Percentiles rank a stretch among this genome's conserved stretches.
Conservation (phyloP, 1,284 basidiomycete species). For the Malassezia psittaci region DNA sequence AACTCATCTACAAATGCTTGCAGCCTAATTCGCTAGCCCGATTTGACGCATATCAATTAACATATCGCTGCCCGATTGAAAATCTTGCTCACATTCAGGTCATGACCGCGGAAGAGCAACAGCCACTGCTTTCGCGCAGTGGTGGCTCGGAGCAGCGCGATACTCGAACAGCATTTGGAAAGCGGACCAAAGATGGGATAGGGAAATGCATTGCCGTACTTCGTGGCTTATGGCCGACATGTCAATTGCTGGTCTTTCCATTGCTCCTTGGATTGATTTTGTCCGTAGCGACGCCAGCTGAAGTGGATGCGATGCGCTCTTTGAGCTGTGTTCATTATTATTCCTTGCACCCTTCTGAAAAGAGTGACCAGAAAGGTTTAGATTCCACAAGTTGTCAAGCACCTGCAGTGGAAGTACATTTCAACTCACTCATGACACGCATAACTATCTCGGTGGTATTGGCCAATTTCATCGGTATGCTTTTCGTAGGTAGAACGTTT, state of each 20-base stretch:
- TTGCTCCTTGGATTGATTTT: constrained; percentile 7
- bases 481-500: constrained; percentile 10
- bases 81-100: not conserved
- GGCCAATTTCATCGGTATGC: constrained; percentile 17
- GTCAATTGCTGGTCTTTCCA: constrained; percentile 9
- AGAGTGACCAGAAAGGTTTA: not conserved
- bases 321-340: constrained; percentile 17
- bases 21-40: too few relatives aligned
- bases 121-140: constrained; percentile 1
- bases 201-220: too few relatives aligned
- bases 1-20: too few relatives aligned
- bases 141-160: not conserved
- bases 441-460: constrained; percentile 11
- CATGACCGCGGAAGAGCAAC: not conserved
- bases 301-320: constrained; percentile 17
- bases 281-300: constrained; percentile 12
- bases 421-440: constrained; percentile 3
- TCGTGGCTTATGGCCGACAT: constrained; percentile 5
- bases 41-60: too few relatives aligned
- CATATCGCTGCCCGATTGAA: too few relatives aligned
- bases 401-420: constrained; percentile 16
- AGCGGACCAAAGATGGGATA: too few relatives aligned
- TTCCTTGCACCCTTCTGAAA: not conserved
- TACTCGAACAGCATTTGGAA: too few relatives aligned
- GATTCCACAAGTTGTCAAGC: constrained; percentile 2